A percentile compares a stretch with the other conserved stretches of the same genome.
Conservation (phyloP, 139 green algal genomes). For the Nannochloris sp. region DNA sequence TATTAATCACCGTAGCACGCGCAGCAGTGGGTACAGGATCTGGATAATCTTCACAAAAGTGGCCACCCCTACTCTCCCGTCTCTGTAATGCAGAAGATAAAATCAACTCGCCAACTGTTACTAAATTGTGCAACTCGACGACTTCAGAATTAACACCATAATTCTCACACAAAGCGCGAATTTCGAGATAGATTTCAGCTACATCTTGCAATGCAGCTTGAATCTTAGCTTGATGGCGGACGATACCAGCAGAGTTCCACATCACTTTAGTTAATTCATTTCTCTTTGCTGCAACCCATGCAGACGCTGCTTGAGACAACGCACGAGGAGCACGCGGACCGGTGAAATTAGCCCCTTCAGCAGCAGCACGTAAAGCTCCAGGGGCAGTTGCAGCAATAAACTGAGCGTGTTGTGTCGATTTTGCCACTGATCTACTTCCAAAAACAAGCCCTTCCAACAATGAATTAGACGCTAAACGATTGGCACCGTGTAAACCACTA, state of each 20-base stretch:
- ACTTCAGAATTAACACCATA: constrained; percentile 55
- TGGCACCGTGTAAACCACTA: constrained; percentile 93
- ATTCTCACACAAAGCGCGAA: constrained; percentile 36
- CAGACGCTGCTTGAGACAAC: constrained; percentile 7
- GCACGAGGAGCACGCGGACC: constrained; percentile 3
- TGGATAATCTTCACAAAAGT: constrained; percentile 74
- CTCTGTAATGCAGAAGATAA: constrained; percentile 72
- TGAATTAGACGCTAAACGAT: constrained; percentile 92
- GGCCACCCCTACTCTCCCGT: constrained; percentile 72
- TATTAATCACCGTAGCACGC: constrained; percentile 48
- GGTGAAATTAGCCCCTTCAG: constrained; percentile 7
- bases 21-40: constrained; percentile 4
- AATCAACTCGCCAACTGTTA: constrained; percentile 75
- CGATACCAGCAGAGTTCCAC: constrained; percentile 86
- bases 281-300: constrained; percentile 45
- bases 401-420: constrained; percentile 70
- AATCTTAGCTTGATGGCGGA: constrained; percentile 63
- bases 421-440: constrained; percentile 67
- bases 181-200: constrained; percentile 49
- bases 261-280: constrained; percentile 66
- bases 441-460: constrained; percentile 97
- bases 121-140: constrained; percentile 85
- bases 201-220: constrained; percentile 37
- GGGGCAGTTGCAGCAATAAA: not conserved
- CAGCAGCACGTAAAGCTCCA: constrained; percentile 27